Evolutionary conservation across 1,284 basidiomycete genomes (phyloP).

Genomic region (Meira nashicola): DNA sequence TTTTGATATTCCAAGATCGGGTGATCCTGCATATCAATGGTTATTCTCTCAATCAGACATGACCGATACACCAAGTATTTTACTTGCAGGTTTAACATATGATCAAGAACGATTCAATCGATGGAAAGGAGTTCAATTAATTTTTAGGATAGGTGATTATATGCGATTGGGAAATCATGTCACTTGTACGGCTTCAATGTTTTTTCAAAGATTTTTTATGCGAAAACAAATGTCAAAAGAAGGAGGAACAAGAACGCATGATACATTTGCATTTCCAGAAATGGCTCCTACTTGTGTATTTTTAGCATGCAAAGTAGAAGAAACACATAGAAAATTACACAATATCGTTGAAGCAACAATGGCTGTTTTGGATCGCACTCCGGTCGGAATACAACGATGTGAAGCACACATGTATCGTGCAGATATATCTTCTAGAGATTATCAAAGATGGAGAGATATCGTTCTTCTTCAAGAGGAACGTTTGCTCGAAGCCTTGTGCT

Average conservation of each 20-base stretch:
- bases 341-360: constrained; percentile 73
- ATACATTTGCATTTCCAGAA: constrained; percentile 59
- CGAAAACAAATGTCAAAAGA: constrained; percentile 68
- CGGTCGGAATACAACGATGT: constrained; percentile 47
- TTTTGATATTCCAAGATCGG: too few species aligned
- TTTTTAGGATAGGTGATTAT: constrained; percentile 45
- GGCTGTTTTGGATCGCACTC: constrained; percentile 63
- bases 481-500: constrained; percentile 79
- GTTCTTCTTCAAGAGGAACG: constrained; percentile 78
- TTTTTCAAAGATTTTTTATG: constrained; percentile 94
- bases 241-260: constrained; percentile 7
- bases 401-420: not conserved
- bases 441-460: constrained; percentile 61
- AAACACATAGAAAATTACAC: constrained; percentile 76
- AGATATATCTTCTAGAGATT: constrained; percentile 19
- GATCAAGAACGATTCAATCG: constrained; percentile 35
- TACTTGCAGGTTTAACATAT: constrained; percentile 21
- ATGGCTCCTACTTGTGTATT: constrained; percentile 85
- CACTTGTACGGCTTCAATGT: constrained; percentile 64
- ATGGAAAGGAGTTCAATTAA: constrained; percentile 36
- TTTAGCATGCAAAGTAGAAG: constrained; percentile 83
- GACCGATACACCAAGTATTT: constrained; percentile 27
- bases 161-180: constrained; percentile 43
- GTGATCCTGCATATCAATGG: constrained; percentile 22
- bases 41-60: constrained; percentile 31